Percentiles rank a stretch among this genome's conserved stretches.
phyloP scores from a whole-genome alignment of 1,284 basidiomycete genomes.

The Rhodotorula glutinis region DNA sequence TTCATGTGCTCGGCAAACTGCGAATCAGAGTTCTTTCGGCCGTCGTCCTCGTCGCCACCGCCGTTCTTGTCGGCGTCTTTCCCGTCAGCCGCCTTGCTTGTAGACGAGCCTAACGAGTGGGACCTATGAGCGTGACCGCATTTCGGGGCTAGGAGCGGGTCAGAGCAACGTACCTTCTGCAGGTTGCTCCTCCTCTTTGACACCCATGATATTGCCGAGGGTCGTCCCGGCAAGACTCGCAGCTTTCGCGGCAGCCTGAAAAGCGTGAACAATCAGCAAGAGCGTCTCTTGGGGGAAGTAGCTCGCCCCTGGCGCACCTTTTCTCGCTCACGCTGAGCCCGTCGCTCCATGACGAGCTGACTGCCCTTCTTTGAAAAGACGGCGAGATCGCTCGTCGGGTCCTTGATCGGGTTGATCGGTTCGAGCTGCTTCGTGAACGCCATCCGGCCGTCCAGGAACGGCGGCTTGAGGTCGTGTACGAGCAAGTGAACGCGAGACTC shows the following conservation, averaged over 20 bases:
- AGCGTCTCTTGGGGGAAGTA: neutral
- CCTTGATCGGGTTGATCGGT: constrained; percentile 93
- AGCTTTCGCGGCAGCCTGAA: constrained; percentile 80
- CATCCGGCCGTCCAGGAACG: constrained; percentile 93
- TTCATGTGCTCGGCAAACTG: constrained; percentile 88
- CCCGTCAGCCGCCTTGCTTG: neutral
- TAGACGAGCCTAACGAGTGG: neutral
- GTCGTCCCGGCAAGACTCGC: constrained; percentile 87
- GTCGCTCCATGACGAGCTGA: constrained; percentile 84
- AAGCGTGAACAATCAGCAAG: neutral
- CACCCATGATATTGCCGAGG: constrained; percentile 95
- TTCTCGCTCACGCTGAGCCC: constrained; percentile 90
- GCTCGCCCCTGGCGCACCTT: constrained; percentile 53
- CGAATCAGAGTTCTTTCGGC: constrained; percentile 78
- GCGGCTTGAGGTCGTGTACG: constrained; percentile 94
- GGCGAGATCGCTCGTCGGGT: constrained; percentile 91
- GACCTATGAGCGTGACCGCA: neutral
- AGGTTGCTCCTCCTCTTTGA: constrained; percentile 81
- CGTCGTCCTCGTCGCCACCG: constrained; percentile 56
- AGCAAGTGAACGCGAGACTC: constrained; percentile 96
- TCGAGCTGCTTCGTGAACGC: constrained; percentile 96
- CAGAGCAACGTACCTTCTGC: constrained; percentile 15
- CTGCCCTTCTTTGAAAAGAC: constrained; percentile 94
- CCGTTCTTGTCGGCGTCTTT: constrained; percentile 42
- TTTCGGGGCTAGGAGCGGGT: neutral